Evolutionary conservation across 192 early-diverging fungal species (phyloP), one percentile per base, ranked within the genome.

Genomic region (Spinellus fusiger): DNA sequence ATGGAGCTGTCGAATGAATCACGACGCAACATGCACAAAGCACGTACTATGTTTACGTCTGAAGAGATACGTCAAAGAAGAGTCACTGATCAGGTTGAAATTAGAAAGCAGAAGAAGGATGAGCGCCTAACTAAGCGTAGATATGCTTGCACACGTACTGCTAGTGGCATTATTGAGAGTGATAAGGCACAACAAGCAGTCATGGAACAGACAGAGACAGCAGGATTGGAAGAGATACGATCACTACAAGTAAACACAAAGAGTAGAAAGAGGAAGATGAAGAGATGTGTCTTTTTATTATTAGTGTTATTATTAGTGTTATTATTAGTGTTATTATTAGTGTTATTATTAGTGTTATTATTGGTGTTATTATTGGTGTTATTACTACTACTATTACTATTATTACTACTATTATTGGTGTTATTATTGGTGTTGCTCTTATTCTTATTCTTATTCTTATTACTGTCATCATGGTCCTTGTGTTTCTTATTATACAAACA

Each of bases 91-190:
- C 86, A 89, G 47, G 89, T 96, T 10, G 93, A 96, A 78, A 88
- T 99, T 73, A 81, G 96, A 50, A 91, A 93, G 71, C 90, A 95
- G 76, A 96, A 98, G 83, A 85, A 91, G 51, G 93, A 95, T 68
- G 96, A 99, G 77, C 83, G 84, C 22, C 69, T 98, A 40, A 81
- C 89, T 59, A 99, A 99, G 80, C 87, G 93, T 70, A 80, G 96
- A 0, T 83, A 86, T 35, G 83, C 86, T 54, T 93, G 90, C 28
- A 94, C 96, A 57, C 90, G 92, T 63, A 92, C 93, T 51, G 71
- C 73, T 54, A 73, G 76, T 55, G 68, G 60, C n/a, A 53, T 68
- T 23, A 70, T 66, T 23, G 72, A 75, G 31, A 76, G 77, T 64
- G 70, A 71, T 47, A 84, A 88, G 80, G 85, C 88, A 74, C 57